Evolutionary conservation across 1,139 yeast species (phyloP), one percentile per base, ranked within the genome.

Genomic region (Kodamaea derodonti): DNA sequence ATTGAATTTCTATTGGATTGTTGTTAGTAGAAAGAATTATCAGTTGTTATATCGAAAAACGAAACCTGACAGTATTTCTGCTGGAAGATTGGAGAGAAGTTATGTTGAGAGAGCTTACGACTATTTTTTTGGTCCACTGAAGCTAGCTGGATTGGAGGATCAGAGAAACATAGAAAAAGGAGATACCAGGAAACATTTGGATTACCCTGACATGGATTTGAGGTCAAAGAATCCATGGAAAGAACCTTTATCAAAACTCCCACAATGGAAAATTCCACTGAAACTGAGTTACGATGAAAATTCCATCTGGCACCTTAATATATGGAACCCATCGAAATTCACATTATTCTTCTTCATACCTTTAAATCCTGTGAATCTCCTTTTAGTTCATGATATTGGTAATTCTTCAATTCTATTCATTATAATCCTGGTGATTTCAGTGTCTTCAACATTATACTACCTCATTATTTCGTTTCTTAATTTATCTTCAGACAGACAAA

Each of bases 401-500:
- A 43, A 63, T 3, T 16, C 45, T 3, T 20, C 42, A 6, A 52
- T 74, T 41, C 52, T 69, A 3, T 35, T 65, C 14, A 66, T 66
- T 60, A 54, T 63, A n/a, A 47, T 74, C 6, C 37, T 65, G 11
- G 18, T 66, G 1, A 56, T 71, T 24, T 12, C 68, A 2, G 54
- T 72, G 3, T 62, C 75, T n/a, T 46, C 64, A 5, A 56, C 65
- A 1, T 52, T 69, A 12, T 62, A 73, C 42, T 56, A 62, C 30
- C 46, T 72, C 6, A 50, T 78, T n/a, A 50, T 62, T 11, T 51
- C 56, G 27, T 84, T 77, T 48, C 58, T 72, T 23, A 61, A 60
- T 3, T 61, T 77, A 36, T 42, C 78, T 13, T 62, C 68, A 34
- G 92, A 84, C 54, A 81, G 78, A 43, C 77, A 75, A 35, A 63